Evolutionary conservation across 805 yeast species (phyloP), one percentile per base, ranked within the genome.

Genomic region (Candida bentonensis): DNA sequence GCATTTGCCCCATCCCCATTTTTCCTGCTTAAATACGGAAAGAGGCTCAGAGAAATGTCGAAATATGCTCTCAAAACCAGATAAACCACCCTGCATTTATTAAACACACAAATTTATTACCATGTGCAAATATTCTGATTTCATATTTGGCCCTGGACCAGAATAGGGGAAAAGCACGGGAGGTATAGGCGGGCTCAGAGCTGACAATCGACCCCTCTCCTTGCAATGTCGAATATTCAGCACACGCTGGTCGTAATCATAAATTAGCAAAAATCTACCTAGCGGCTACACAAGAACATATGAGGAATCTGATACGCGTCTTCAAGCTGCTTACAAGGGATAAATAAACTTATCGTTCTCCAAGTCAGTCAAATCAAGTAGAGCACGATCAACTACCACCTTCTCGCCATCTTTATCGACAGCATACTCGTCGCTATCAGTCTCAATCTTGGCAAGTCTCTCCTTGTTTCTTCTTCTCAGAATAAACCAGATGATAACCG

Each of bases 291-390:
- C n/a, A n/a, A n/a, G n/a, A n/a, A n/a, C n/a, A n/a, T n/a, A n/a
- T n/a, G n/a, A n/a, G n/a, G n/a, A n/a, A n/a, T n/a, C n/a, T n/a
- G n/a, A n/a, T n/a, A n/a, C n/a, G n/a, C n/a, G n/a, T n/a, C n/a
- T n/a, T n/a, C n/a, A n/a, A n/a, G n/a, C n/a, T n/a, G n/a, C n/a
- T 41, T 41, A 66, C 34, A 70, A 51, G 15, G 78, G 78, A 47
- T 75, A 75, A 21, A 74, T 70, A 47, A 73, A 75, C 17, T 62
- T 54, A 50, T 68, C 60, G 52, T 73, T 74, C 48, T 75, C 75
- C 22, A 67, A 53, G 51, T 75, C 79, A 3, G 81, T 76, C 30
- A 73, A 54, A 55, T 74, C 80, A 45, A 73, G 56, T 49, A 65
- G 60, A 1, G 76, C 74, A 40, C 65, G 46, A 47, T 69, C 60